Evolutionary conservation across 1,284 basidiomycete genomes (phyloP).

Genomic region (Gymnopus androsaceus): DNA sequence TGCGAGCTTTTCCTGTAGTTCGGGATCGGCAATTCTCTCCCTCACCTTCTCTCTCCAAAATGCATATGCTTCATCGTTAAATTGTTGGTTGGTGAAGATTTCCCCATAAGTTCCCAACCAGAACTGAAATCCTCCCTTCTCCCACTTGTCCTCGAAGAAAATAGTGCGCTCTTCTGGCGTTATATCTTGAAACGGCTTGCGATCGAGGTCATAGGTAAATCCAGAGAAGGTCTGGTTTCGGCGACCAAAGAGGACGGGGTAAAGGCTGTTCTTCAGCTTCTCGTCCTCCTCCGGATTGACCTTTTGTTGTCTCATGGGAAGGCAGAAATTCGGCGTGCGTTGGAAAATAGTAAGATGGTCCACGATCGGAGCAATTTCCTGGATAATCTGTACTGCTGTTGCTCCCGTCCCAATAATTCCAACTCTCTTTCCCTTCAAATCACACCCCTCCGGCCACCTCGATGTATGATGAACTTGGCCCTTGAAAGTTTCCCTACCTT

Average conservation of each 20-base stretch:
- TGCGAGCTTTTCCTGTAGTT: conserved; percentile 28
- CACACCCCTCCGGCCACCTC: conserved; percentile 25
- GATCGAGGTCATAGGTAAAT: conserved; percentile 19
- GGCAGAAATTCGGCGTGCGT: conserved; percentile 28
- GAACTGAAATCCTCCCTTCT: conserved; percentile 25
- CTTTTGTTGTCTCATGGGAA: conserved; percentile 26
- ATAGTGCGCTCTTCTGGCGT: conserved; percentile 25
- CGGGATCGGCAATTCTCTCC: conserved; percentile 22
- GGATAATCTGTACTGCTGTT: conserved; percentile 30
- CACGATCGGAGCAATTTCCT: conserved; percentile 24
- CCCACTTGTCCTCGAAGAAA: conserved; percentile 25
- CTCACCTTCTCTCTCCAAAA: conserved; percentile 30
- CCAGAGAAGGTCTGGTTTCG: conserved; percentile 27
- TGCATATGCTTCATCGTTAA: conserved; percentile 25
- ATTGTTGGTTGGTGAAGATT: conserved; percentile 21
- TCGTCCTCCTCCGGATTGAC: conserved; percentile 16
- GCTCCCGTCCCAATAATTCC: conserved; percentile 30
- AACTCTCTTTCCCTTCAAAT: conserved; percentile 25
- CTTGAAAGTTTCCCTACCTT: conserved; percentile 27
- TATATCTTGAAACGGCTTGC: conserved; percentile 15
- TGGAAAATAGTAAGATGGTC: conserved; percentile 32
- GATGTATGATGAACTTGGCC: conserved; percentile 27
- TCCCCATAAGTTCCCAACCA: conserved; percentile 24
- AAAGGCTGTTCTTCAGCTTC: conserved; percentile 23
- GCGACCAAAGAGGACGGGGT: conserved; percentile 23